Evolutionary conservation across 306 rosid species (phyloP), one percentile per base, ranked within the genome.

Genomic region (Dalbergia cochinchinensis): DNA sequence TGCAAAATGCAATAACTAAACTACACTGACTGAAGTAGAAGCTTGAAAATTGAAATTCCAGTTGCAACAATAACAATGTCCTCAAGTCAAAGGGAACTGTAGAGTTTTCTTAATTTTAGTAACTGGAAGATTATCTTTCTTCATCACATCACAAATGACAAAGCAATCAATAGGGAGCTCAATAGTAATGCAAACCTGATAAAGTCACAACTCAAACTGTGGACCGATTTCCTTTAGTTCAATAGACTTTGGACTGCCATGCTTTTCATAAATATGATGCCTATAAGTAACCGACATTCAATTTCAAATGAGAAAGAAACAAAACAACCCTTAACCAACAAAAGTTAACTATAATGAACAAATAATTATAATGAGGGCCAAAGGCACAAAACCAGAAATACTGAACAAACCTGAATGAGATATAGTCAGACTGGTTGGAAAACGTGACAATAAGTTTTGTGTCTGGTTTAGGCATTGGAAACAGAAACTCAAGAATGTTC

Each of bases 221-320:
- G 99, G 99, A 83, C 99, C 99, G 15, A 95, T 82, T 88, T 95
- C 99, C 85, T 95, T 90, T 76, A 95, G 89, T 74, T 92, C 97
- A 64, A 89, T 33, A 53, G 96, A 95, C 81, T 91, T 91, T 53
- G 94, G 92, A 62, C 97, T 96, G 8, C 94, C 96, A 5, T 64
- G 91, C n/a, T 85, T 92, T 85, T 92, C 99, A 80, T 87, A 92
- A 42, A 90, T 74, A 80, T 95, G 99, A 87, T 95, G 95, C 90
- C 98, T 92, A 83, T 15, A 80, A 6, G 69, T n/a, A 54, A 57
- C 8, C 26, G 26, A 65, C 45, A 58, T 7, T 18, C 15, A 71
- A 65, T 48, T 74, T 70, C 22, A 79, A 26, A 76, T 26, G 78
- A 41, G 60, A 75, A 55, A 41, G 34, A 61, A 59, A 13, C 18